Evolutionary conservation across 345 rosid species (phyloP), one percentile per base, ranked within the genome.

Genomic region (Clarkia xantiana): DNA sequence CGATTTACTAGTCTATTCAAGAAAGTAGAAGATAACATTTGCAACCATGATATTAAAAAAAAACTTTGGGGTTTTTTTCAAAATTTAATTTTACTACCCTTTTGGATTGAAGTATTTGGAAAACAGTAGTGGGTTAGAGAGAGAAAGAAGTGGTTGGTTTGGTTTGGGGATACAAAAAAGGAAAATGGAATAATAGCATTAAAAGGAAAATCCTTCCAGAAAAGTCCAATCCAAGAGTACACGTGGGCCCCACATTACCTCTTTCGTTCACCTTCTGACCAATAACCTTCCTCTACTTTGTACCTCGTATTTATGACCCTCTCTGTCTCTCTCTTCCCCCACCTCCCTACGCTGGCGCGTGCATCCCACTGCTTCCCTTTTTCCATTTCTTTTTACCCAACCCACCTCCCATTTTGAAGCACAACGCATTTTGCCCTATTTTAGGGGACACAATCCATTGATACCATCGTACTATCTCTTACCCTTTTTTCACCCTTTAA

Each of bases 141-240:
- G 52, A 38, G 52, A 3, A 51, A 4, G 54, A 39, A 20, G 14
- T 54, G 11, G 54, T n/a, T 53, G 16, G 29, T 15, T 7, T 25
- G 25, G 47, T 38, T 44, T 58, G 49, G 56, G 70, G 54, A 58
- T 65, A 81, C 73, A 59, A 67, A 77, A 70, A 74, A 62, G 83
- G 84, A 79, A 81, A 70, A 45, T 64, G 52, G 88, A 81, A 81
- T 77, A 74, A 67, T 76, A 86, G 66, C 62, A 76, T 63, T 43
- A 79, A 81, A 84, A 60, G 91, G 91, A 76, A 88, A 72, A 62
- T 53, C 58, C 81, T 88, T 76, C 94, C 81, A 58, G 66, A 84
- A 84, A 73, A 75, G 86, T 79, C 80, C 82, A 88, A 81, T 81
- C 93, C 79, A 81, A 79, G 72, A 68, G 93, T 78, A 84, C 94